phyloP scores from a whole-genome alignment of 768 basidiomycete species.

The Thelephora ganbajun region DNA sequence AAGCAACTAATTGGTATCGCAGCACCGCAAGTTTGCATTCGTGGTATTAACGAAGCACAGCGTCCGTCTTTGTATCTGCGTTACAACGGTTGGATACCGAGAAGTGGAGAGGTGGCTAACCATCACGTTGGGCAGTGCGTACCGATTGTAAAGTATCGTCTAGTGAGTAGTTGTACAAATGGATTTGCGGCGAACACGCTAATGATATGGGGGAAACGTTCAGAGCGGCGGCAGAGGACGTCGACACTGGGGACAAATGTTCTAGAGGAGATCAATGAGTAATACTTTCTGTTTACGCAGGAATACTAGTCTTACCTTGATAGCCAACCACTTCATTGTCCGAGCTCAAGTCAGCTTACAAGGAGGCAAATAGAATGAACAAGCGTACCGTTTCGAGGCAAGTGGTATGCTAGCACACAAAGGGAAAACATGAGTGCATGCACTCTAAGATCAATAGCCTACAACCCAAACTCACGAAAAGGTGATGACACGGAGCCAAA shows the following conservation, averaged over 20 bases:
- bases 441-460: conserved; percentile 7
- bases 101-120: too few relatives aligned
- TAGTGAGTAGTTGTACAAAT: too few relatives aligned
- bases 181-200: too few relatives aligned
- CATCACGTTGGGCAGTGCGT: too few relatives aligned
- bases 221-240: conserved; percentile 70
- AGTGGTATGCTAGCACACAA: conserved; percentile 52
- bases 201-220: conserved; percentile 2
- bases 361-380: not conserved
- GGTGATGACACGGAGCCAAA: conserved; percentile 77
- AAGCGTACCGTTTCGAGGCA: conserved; percentile 50
- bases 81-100: too few relatives aligned
- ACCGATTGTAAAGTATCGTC: too few relatives aligned
- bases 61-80: too few relatives aligned
- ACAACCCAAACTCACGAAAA: conserved; percentile 48
- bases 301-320: conserved; percentile 33
- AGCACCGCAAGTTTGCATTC: too few relatives aligned
- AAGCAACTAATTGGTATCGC: too few relatives aligned
- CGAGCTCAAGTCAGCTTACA: conserved; percentile 3
- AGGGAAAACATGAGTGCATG: not conserved
- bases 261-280: conserved; percentile 27
- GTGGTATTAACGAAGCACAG: too few relatives aligned
- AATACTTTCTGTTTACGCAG: not conserved
- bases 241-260: conserved; percentile 87
- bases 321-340: conserved; percentile 47